phyloP scores from a whole-genome alignment of 441 rosid species.

The Brassica balearica region DNA sequence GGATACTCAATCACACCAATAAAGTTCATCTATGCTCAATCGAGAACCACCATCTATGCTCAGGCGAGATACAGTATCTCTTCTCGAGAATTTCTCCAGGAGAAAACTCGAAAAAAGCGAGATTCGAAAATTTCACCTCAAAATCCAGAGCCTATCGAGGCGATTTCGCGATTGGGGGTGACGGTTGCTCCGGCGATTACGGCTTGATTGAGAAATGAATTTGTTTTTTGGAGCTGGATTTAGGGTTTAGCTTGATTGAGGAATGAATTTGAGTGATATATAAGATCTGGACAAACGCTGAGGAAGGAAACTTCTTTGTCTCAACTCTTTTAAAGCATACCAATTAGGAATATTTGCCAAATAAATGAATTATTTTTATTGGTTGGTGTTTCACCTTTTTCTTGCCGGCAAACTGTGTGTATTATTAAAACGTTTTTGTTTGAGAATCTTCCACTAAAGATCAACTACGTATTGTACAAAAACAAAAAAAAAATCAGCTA shows the following conservation, averaged over 20 bases:
- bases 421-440: neutral
- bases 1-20: constrained; percentile 5
- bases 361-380: neutral
- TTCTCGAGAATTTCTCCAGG: too few species aligned
- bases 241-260: constrained; percentile 4
- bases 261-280: neutral
- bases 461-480: too few species aligned
- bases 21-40: neutral
- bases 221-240: neutral
- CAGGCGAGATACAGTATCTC: too few species aligned
- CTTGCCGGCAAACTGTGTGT: neutral
- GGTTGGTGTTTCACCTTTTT: neutral
- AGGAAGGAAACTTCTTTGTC: neutral
- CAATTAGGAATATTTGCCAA: neutral
- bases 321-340: neutral
- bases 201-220: neutral
- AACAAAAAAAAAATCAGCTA: too few species aligned
- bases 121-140: constrained; percentile 34
- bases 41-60: too few species aligned
- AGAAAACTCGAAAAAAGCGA: constrained; percentile 2
- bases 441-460: neutral
- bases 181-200: neutral
- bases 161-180: neutral
- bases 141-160: neutral
- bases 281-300: neutral